These are phyloP conservation scores for Mrakia frigida DNA, from an alignment of 768 basidiomycete species.

Conservation along the genomic window DNA sequence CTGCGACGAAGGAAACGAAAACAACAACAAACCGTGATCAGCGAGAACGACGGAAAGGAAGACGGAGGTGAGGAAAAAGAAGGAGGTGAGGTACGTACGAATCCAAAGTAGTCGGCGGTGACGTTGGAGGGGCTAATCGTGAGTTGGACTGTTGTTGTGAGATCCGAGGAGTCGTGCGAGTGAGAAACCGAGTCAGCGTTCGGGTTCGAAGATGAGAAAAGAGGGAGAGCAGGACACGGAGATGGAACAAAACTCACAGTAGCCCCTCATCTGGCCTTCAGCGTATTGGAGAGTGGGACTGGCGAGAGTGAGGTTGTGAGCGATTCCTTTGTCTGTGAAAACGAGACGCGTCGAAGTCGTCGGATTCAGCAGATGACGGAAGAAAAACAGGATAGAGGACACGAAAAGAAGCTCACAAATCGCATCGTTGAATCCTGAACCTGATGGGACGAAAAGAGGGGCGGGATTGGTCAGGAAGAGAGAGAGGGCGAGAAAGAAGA, in stretches of 20 bases:
- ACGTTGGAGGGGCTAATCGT: conserved; percentile 50
- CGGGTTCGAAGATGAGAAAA: neutral
- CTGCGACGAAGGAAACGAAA: neutral
- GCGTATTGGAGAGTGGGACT: conserved; percentile 59
- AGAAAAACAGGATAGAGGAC: neutral
- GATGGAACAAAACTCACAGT: conserved; percentile 40
- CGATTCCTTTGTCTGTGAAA: conserved; percentile 42
- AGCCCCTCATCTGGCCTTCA: conserved; percentile 58
- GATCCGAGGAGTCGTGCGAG: neutral
- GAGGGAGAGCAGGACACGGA: neutral
- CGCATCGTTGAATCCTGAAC: neutral
- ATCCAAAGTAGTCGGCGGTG: conserved; percentile 56
- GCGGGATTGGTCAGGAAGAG: neutral
- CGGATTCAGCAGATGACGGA: no score
- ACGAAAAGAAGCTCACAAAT: neutral
- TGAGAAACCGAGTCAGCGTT: neutral
- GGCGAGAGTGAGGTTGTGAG: conserved; percentile 44
- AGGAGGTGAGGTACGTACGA: conserved; percentile 46
- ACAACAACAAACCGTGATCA: neutral
- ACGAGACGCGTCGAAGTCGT: neutral
- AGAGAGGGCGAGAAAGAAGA: neutral
- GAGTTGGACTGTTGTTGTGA: conserved; percentile 52
- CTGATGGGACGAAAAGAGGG: neutral
- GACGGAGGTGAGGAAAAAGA: neutral
- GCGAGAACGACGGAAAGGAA: neutral